Conservation (phyloP, 1,284 basidiomycete genomes). For the Ganoderma multipileum region DNA sequence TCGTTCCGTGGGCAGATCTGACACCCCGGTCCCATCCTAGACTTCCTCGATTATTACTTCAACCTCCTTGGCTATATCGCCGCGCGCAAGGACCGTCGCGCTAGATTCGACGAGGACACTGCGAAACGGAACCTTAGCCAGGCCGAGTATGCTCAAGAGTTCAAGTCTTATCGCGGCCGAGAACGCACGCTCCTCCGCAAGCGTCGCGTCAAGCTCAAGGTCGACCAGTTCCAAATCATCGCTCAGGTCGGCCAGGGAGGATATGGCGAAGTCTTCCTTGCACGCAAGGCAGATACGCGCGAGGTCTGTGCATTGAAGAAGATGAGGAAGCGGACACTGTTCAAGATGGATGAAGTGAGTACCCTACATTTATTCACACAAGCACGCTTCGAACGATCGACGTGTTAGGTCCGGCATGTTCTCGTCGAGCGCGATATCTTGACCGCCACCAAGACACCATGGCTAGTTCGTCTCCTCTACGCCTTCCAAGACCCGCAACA, state of each 20-base stretch:
- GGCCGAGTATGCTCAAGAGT: conserved; percentile 78
- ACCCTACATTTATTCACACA: conserved; percentile 57
- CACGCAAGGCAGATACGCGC: conserved; percentile 89
- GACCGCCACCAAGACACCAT: conserved; percentile 94
- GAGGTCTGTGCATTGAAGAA: conserved; percentile 97
- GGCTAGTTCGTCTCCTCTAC: conserved; percentile 92
- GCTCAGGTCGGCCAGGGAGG: conserved; percentile 97
- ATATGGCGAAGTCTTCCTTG: conserved; percentile 95
- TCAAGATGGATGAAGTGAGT: conserved; percentile 94
- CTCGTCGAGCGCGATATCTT: conserved; percentile 97
- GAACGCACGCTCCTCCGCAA: conserved; percentile 92
- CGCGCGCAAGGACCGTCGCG: conserved; percentile 81
- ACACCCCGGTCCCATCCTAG: conserved; percentile 46
- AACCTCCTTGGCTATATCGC: conserved; percentile 90
- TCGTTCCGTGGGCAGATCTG: not conserved
- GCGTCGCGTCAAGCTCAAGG: conserved; percentile 84
- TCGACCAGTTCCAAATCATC: conserved; percentile 95
- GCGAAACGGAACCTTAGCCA: conserved; percentile 66
- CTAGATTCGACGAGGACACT: conserved; percentile 87
- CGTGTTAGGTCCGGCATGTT: conserved; percentile 83
- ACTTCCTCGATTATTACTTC: conserved; percentile 96
- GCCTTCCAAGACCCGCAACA: conserved; percentile 91
- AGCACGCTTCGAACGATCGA: conserved; percentile 1
- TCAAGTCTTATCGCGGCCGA: conserved; percentile 90
- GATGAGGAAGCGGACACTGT: conserved; percentile 91